A percentile compares a stretch with the other conserved stretches of the same genome.
These are phyloP conservation scores for Eucalyptus albens DNA, from an alignment of 345 rosid species.

Conservation along the genomic window DNA sequence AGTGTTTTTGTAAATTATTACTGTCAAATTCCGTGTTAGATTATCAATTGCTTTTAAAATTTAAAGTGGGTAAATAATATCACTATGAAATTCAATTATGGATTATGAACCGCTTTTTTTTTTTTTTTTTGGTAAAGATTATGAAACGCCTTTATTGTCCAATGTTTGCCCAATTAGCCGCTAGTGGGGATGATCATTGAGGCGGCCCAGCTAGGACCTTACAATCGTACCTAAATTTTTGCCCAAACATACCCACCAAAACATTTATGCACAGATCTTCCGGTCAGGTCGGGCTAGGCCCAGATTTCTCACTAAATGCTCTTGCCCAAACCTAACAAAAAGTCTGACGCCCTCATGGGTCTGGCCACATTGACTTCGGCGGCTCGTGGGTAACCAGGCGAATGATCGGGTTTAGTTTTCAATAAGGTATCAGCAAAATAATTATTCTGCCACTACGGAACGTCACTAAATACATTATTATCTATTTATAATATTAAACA, in stretches of 20 bases:
- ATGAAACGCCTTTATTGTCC: too few relatives aligned
- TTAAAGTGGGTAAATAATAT: neutral
- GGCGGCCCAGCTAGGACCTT: neutral
- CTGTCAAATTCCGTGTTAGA: neutral
- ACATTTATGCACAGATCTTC: too few relatives aligned
- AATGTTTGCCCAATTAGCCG: neutral
- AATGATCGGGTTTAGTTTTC: neutral
- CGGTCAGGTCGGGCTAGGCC: neutral
- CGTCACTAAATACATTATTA: neutral
- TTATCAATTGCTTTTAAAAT: neutral
- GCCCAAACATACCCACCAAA: neutral
- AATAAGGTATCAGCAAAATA: neutral
- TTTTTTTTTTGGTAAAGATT: too few relatives aligned
- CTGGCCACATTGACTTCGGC: neutral
- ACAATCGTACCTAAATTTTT: neutral
- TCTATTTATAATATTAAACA: too few relatives aligned
- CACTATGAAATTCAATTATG: neutral
- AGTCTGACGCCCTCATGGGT: neutral
- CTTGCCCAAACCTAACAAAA: neutral
- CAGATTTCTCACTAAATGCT: neutral
- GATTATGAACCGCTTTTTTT: neutral
- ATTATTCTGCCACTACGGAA: neutral
- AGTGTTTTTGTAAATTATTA: neutral
- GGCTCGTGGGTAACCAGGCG: neutral
- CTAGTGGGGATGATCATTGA: neutral